Percentiles rank a stretch among this genome's conserved stretches.
Evolutionary conservation across 352 stramenopile genomes (phyloP).

Genomic region (Blastocystis sp.): DNA sequence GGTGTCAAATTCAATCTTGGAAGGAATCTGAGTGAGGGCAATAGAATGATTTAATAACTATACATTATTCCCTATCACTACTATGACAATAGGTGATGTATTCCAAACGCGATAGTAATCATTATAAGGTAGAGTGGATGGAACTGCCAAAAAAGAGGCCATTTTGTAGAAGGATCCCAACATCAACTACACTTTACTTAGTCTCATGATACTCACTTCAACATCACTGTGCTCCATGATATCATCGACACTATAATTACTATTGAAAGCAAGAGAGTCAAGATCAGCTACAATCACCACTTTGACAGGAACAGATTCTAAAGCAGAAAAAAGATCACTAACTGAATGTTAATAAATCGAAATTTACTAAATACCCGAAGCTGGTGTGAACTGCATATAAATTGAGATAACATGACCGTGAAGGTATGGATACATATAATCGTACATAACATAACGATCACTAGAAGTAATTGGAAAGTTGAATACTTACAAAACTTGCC

Average conservation of each 20-base stretch:
- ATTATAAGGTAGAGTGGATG: neutral
- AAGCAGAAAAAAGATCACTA: neutral
- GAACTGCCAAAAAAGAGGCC: neutral
- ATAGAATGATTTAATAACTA: neutral
- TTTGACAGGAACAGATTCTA: neutral
- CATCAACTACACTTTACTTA: neutral
- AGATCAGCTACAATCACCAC: neutral
- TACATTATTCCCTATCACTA: neutral
- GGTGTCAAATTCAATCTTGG: neutral
- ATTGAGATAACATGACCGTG: neutral
- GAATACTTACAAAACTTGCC: neutral
- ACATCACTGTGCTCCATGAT: neutral
- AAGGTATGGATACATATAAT: neutral
- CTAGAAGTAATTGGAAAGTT: neutral
- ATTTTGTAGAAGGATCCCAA: neutral
- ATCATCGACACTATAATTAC: neutral
- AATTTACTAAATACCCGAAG: neutral
- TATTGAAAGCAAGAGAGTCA: neutral
- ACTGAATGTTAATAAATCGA: neutral
- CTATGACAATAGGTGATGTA: neutral
- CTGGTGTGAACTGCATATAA: neutral
- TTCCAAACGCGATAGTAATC: neutral
- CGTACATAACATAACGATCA: neutral
- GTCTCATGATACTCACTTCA: neutral
- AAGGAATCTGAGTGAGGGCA: neutral